Conservation (phyloP, 2,329 filamentous ascomycete genomes). For the Fusarium sp. region DNA sequence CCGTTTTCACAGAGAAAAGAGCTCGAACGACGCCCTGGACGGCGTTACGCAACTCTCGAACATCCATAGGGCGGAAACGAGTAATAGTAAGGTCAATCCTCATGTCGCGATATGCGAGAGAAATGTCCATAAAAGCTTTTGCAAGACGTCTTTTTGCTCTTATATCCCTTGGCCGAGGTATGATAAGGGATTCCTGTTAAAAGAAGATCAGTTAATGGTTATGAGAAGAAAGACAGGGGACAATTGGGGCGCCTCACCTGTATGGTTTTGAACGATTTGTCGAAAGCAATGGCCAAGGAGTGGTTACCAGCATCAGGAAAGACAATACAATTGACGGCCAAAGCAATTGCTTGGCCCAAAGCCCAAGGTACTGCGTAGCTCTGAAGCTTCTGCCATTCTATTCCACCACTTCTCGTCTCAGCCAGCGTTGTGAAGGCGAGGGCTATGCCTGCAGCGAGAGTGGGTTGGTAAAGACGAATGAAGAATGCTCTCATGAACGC, state of each 20-base stretch:
- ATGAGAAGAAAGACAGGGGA: not conserved
- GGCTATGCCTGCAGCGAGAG: slow-evolving; percentile 66
- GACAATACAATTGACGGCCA: slow-evolving; percentile 60
- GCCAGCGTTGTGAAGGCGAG: slow-evolving; percentile 65
- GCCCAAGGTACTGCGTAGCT: slow-evolving; percentile 67
- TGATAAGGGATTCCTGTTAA: slow-evolving; percentile 48
- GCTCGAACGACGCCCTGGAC: slow-evolving; percentile 66
- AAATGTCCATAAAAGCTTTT: slow-evolving; percentile 65
- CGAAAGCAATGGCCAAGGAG: slow-evolving; percentile 60
- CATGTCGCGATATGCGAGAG: slow-evolving; percentile 66
- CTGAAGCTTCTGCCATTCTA: slow-evolving; percentile 63
- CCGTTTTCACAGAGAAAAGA: slow-evolving; percentile 62
- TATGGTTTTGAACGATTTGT: slow-evolving; percentile 61
- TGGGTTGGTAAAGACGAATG: slow-evolving; percentile 65
- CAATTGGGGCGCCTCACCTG: slow-evolving; percentile 49
- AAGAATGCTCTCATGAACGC: slow-evolving; percentile 67
- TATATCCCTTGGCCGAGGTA: slow-evolving; percentile 47
- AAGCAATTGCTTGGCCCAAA: slow-evolving; percentile 64
- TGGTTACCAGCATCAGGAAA: slow-evolving; percentile 68
- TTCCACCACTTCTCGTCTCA: slow-evolving; percentile 55
- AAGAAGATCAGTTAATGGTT: not conserved
- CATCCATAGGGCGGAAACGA: slow-evolving; percentile 62
- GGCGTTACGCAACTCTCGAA: slow-evolving; percentile 62
- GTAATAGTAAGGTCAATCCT: slow-evolving; percentile 67
- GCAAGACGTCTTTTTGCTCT: slow-evolving; percentile 58